These are phyloP conservation scores for Sporothrix mexicana DNA, from an alignment of 2,329 filamentous ascomycete genomes.

Conservation along the genomic window DNA sequence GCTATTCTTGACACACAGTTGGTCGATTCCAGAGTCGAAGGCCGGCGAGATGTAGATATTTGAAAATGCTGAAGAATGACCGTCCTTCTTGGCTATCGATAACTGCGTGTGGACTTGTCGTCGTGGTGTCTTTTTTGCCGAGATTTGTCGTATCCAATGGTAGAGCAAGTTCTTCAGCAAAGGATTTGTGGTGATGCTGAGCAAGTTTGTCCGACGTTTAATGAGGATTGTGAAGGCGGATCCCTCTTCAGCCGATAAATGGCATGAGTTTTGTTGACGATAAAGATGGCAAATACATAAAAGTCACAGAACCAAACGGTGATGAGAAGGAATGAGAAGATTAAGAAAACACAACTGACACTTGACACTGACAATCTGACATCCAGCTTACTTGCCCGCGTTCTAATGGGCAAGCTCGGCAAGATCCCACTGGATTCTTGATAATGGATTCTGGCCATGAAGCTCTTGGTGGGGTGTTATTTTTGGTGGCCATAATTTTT, in stretches of 20 bases:
- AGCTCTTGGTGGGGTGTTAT: not conserved
- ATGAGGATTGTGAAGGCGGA: not conserved
- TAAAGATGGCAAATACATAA: not conserved
- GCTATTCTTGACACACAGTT: not conserved
- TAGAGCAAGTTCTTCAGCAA: not conserved
- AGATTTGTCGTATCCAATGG: no score
- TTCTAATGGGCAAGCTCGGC: no score
- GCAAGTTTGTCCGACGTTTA: not conserved
- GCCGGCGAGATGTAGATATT: not conserved
- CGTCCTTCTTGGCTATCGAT: not conserved
- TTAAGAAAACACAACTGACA: constrained; percentile 6
- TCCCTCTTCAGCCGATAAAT: not conserved
- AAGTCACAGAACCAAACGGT: not conserved
- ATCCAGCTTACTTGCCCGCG: no score
- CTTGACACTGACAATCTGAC: not conserved
- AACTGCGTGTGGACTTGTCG: not conserved
- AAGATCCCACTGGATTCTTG: not conserved
- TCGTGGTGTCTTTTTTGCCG: no score
- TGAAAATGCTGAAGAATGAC: not conserved
- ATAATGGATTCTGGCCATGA: not conserved
- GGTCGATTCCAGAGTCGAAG: not conserved
- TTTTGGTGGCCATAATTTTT: not conserved
- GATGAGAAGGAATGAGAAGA: constrained; percentile 5
- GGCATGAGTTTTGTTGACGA: not conserved
- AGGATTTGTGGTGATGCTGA: not conserved